Base-by-base conservation (phyloP, 176 grass and related monocot species). In the Saccharum officinarum region DNA sequence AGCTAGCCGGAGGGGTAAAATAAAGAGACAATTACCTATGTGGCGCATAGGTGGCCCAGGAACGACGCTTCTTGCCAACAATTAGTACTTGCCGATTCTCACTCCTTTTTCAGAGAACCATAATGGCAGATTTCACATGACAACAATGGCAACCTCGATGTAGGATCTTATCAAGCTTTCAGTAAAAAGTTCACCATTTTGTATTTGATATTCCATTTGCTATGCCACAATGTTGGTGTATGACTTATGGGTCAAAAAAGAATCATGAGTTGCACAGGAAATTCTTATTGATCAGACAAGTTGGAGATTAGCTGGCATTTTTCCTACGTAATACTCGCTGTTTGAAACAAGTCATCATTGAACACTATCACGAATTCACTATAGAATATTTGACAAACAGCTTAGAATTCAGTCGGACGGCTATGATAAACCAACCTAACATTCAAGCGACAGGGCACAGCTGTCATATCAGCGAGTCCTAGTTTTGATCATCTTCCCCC, bases 401-500 rank as follows among this genome's bases (percentile, higher is more conserved):
- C 70, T 44, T 36, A 42, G 28, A 67, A 26, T 74, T 82, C 64
- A 83, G 67, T 47, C 62, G 73, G 57, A 79, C 36, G 67, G 72
- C 57, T 55, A 73, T 79, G 79, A 74, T 33, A 86, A 76, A 80
- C 76, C 84, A 83, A 73, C 79, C 80, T 54, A 91, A 61, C 41
- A 54, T 90, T 78, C 74, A 88, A 75, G 62, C 68, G 73, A 80
- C 16, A 36, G 59, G 8, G 10, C 80, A 61, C 34, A 67, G 14
- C 37, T 61, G 68, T 26, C 66, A 84, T 60, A 91, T 96, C 71
- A 96, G 63, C 92, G 86, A 20, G 36, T 80, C 84, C 92, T 94
- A 37, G 92, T 79, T 89, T 92, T 99, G 22, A 95, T 85, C 86
- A 96, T 87, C 89, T 96, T 96, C 75, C 88, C 91, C 69, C 92